These are phyloP conservation scores for Aspergillus sclerotioniger DNA, from an alignment of 495 filamentous ascomycete species.

Conservation along the genomic window DNA sequence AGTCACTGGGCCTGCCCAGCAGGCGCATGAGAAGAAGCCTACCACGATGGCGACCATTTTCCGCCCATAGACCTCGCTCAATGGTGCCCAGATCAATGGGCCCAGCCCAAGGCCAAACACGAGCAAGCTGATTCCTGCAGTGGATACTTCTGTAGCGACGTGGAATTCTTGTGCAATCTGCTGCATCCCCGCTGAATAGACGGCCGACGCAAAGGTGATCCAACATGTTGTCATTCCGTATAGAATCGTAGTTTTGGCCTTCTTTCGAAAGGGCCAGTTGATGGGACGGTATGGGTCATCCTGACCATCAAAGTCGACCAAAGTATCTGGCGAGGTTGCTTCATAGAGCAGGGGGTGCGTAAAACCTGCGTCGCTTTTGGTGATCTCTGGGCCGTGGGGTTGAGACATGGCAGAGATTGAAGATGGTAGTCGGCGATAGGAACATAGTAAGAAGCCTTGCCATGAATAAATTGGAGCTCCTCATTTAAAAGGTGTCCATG, in stretches of 20 bases:
- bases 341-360: background rate
- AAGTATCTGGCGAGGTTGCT: background rate
- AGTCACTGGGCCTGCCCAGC: too few relatives aligned
- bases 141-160: background rate
- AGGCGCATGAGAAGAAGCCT: background rate
- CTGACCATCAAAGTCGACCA: background rate
- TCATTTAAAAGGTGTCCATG: too few relatives aligned
- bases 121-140: background rate
- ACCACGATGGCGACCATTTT: slow-evolving; percentile 7
- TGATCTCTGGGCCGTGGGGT: background rate
- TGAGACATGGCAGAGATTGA: background rate
- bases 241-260: background rate
- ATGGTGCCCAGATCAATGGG: slow-evolving; percentile 15
- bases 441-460: background rate
- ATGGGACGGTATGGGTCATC: background rate
- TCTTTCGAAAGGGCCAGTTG: background rate
- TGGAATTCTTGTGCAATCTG: background rate
- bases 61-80: slow-evolving; percentile 14
- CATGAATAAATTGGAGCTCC: background rate
- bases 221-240: background rate
- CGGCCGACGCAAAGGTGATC: background rate
- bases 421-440: background rate
- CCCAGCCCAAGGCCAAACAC: slow-evolving; percentile 7
- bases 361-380: background rate
- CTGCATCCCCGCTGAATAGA: background rate